These are phyloP conservation scores for Nannizzia gypsea DNA, from an alignment of 2,329 filamentous ascomycete genomes.

Conservation along the genomic window DNA sequence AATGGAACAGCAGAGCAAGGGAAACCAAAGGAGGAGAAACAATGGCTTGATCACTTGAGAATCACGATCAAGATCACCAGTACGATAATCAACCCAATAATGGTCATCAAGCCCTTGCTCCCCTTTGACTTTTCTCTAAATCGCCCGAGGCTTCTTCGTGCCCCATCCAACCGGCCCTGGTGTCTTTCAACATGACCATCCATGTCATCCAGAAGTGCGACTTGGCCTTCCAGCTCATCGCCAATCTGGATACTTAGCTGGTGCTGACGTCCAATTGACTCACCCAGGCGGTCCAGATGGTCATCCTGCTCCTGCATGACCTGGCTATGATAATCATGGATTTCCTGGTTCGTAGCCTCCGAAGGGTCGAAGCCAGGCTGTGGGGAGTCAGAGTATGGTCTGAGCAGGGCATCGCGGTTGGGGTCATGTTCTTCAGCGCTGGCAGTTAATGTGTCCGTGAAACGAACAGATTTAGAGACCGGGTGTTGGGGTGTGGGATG, in stretches of 20 bases:
- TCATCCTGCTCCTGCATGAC: conserved; percentile 84
- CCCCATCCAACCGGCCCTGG: conserved; percentile 61
- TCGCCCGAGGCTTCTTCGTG: conserved; percentile 57
- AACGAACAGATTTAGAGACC: conserved; percentile 66
- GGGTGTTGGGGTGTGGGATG: conserved; percentile 35
- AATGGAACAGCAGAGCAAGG: not conserved
- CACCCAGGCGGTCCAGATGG: conserved; percentile 79
- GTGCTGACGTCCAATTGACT: conserved; percentile 74
- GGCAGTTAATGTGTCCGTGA: conserved; percentile 50
- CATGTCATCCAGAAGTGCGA: conserved; percentile 77
- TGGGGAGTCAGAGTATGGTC: conserved; percentile 48
- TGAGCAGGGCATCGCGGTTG: conserved; percentile 49
- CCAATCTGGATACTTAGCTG: conserved; percentile 93
- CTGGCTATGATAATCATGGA: conserved; percentile 70
- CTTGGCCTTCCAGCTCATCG: conserved; percentile 85
- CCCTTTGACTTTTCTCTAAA: conserved; percentile 66
- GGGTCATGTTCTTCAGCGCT: conserved; percentile 33
- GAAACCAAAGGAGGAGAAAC: not conserved
- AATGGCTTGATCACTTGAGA: conserved; percentile 49
- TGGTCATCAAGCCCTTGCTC: conserved; percentile 74
- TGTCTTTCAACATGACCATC: conserved; percentile 76
- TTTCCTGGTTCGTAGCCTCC: conserved; percentile 64
- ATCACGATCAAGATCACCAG: conserved; percentile 72
- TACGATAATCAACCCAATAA: conserved; percentile 71
- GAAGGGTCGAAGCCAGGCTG: conserved; percentile 39